Conservation (phyloP, 1,284 basidiomycete species). For the Tilletia horrida region DNA sequence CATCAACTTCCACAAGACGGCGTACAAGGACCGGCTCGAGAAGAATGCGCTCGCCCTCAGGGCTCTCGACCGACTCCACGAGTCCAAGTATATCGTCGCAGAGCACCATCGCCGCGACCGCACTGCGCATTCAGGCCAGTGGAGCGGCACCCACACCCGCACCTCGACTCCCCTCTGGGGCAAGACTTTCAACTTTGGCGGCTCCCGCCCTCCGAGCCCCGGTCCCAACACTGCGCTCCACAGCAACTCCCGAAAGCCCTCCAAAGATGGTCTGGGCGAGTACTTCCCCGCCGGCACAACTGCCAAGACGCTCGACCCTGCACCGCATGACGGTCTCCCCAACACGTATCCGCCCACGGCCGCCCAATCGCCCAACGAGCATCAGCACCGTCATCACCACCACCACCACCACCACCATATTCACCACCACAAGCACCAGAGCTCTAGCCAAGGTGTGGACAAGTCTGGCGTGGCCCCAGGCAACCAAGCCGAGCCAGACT, state of each 20-base stretch:
- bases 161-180: slow-evolving; percentile 7
- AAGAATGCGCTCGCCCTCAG: slow-evolving; percentile 43
- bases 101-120: slow-evolving; percentile 3
- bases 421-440: slow-evolving; percentile 19
- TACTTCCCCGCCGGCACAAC: slow-evolving; percentile 32
- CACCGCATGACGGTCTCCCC: background rate
- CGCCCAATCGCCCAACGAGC: background rate
- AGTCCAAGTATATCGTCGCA: slow-evolving; percentile 43
- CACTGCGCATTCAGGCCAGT: background rate
- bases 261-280: slow-evolving; percentile 37
- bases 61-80: slow-evolving; percentile 48
- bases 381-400: slow-evolving; percentile 26
- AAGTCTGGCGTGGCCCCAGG: too few relatives aligned
- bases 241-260: slow-evolving; percentile 31
- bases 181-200: slow-evolving; percentile 29
- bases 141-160: slow-evolving; percentile 20
- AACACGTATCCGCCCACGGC: background rate
- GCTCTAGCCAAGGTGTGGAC: too few relatives aligned
- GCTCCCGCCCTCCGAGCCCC: slow-evolving; percentile 36
- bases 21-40: slow-evolving; percentile 48
- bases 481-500: background rate
- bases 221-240: slow-evolving; percentile 33
- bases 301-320: background rate
- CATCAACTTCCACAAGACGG: slow-evolving; percentile 52
- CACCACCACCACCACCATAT: slow-evolving; percentile 22